These are phyloP conservation scores for Cladosporium sp. DNA, from an alignment of 2,329 filamentous ascomycete species.

Conservation along the genomic window DNA sequence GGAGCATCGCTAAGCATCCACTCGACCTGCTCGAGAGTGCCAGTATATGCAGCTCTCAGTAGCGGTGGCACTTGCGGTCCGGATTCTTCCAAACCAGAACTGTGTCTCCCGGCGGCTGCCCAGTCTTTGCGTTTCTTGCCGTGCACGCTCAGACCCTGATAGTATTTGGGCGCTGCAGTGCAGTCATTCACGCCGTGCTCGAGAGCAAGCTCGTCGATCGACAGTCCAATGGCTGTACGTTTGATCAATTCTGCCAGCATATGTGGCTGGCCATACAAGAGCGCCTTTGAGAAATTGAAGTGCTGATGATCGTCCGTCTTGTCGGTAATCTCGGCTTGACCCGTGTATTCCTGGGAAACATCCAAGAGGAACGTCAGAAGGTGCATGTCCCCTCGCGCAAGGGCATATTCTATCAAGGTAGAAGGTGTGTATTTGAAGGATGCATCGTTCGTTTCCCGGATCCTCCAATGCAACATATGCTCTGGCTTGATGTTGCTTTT, in stretches of 20 bases:
- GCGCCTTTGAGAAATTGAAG: slow-evolving; percentile 42
- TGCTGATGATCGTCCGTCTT: not conserved
- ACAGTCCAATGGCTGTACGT: slow-evolving; percentile 66
- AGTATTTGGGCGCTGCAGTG: slow-evolving; percentile 65
- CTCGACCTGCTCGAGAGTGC: slow-evolving; percentile 68
- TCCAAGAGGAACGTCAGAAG: slow-evolving; percentile 61
- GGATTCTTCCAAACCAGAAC: slow-evolving; percentile 21
- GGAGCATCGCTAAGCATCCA: slow-evolving; percentile 77
- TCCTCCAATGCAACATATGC: slow-evolving; percentile 48
- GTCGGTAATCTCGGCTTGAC: slow-evolving; percentile 18
- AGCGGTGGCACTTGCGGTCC: slow-evolving; percentile 56
- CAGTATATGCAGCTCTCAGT: slow-evolving; percentile 57
- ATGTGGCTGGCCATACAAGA: slow-evolving; percentile 52
- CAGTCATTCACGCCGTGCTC: slow-evolving; percentile 61
- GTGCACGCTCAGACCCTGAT: slow-evolving; percentile 74
- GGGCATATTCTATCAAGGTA: slow-evolving; percentile 36
- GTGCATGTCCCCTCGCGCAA: slow-evolving; percentile 52
- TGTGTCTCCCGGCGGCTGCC: slow-evolving; percentile 62
- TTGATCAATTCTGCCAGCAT: slow-evolving; percentile 66
- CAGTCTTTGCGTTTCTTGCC: slow-evolving; percentile 74
- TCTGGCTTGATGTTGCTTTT: slow-evolving; percentile 63
- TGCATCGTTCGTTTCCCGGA: slow-evolving; percentile 2
- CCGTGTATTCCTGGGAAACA: slow-evolving; percentile 49
- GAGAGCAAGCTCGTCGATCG: slow-evolving; percentile 66
- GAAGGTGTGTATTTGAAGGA: slow-evolving; percentile 3